These are phyloP conservation scores for Termitomyces sp. DNA, from an alignment of 768 basidiomycete genomes.

Conservation along the genomic window DNA sequence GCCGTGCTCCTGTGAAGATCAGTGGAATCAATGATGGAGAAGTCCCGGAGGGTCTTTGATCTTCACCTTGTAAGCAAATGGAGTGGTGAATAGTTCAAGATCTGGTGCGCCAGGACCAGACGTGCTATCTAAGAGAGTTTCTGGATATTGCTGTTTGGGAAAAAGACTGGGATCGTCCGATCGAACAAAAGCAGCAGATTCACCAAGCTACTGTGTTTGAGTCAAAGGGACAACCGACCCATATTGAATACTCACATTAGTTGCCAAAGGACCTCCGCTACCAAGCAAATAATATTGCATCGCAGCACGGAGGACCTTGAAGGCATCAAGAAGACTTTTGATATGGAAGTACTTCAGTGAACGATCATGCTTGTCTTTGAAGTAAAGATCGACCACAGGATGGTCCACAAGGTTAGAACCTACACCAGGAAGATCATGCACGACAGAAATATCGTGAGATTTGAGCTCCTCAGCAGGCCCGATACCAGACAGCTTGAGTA, in stretches of 20 bases:
- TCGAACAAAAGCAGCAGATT: slow-evolving; percentile 50
- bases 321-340: slow-evolving; percentile 15
- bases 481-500: slow-evolving; percentile 72
- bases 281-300: slow-evolving; percentile 35
- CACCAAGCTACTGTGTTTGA: slow-evolving; percentile 31
- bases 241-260: slow-evolving; percentile 36
- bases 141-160: slow-evolving; percentile 26
- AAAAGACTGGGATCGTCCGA: slow-evolving; percentile 43
- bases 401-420: slow-evolving; percentile 75
- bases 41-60: not conserved
- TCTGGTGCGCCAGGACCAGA: slow-evolving; percentile 36
- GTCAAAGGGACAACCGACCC: slow-evolving; percentile 11
- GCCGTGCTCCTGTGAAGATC: slow-evolving; percentile 27
- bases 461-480: slow-evolving; percentile 59
- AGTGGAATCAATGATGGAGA: not conserved
- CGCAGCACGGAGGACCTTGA: slow-evolving; percentile 26
- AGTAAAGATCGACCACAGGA: slow-evolving; percentile 43
- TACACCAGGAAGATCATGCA: slow-evolving; percentile 66
- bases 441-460: slow-evolving; percentile 45
- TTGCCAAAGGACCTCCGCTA: slow-evolving; percentile 44
- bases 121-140: slow-evolving; percentile 30
- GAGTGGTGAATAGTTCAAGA: slow-evolving; percentile 35
- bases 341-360: slow-evolving; percentile 37
- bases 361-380: slow-evolving; percentile 44
- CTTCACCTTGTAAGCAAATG: slow-evolving; percentile 32